Base-by-base conservation (phyloP, 495 filamentous ascomycete species). In the Penicillium longicatenatum region DNA sequence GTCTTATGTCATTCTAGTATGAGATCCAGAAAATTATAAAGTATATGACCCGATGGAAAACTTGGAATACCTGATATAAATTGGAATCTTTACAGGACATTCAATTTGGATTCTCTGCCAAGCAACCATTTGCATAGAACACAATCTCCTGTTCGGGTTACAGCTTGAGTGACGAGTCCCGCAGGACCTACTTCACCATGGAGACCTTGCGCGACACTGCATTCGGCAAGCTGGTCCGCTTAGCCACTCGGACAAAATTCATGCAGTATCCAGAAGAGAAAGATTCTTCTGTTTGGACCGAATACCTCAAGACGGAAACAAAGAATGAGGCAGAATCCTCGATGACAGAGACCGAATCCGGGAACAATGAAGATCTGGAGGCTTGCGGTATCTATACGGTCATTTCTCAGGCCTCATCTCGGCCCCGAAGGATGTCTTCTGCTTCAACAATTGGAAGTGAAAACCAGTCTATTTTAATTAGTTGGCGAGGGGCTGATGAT, bases 231-330 rank as follows among this genome's bases (percentile, higher is more conserved):
- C 29, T 70, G 9, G 52, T 78, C 6, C 73, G 73, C 31, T 44
- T 75, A 3, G 52, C 70, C 35, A 71, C 61, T 22, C 63, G 54
- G 16, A 39, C 50, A 9, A 60, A 54, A 51, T 51, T 46, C 1
- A 52, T 76, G 17, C 69, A 54, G 50, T 78, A 70, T 48, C 64
- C 70, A 39, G 75, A 78, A 61, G 75, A 75, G 43, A 57, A 57
- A 45, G 66, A 75, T 54, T 31, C 57, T 0, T 67, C 60, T 26
- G 14, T 71, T 51, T 75, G 74, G 72, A 65, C 67, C 21, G 54
- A 63, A 50, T 75, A 73, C 31, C 49, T 73, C 22, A 67, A 70
- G 51, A 70, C 67, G 4, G 66, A 60, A 20, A 55, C 63, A 3
- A 61, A 73, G 20, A 57, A 70, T 52, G 67, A 69, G 41, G 57